Evolutionary conservation across 129 eudicot genomes (phyloP), one percentile per base, ranked within the genome.

Genomic region (Flaveria linearis): DNA sequence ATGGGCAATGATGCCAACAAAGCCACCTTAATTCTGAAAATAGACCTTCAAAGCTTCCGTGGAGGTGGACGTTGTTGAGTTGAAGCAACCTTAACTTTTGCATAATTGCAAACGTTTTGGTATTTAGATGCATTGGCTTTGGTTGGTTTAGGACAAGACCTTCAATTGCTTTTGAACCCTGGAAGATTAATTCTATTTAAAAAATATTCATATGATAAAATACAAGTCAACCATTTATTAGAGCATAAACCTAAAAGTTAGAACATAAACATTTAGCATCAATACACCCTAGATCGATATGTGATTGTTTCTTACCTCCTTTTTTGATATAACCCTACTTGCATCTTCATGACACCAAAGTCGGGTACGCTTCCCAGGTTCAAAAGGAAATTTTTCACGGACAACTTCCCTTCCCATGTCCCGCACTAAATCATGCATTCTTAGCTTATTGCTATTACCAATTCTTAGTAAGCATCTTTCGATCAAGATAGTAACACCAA

Each of bases 141-240:
- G 69, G 68, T 17, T 33, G 69, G 50, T 58, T 56, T 22, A 74
- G 43, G 42, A 67, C 61, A 60, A 81, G 60, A 30, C 82, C 80
- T 76, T 84, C 82, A 73, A 66, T 33, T 51, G 68, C 83, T 55
- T 72, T 60, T 17, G 85, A 72, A 50, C 78, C 88, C 85, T 84
- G 10, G 9, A 20, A 72, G 41, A 42, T 13, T 52, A 65, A 13
- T 4, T 60, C 30, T 28, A 28, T 20, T 30, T 28, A 28, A 4
- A 5, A 36, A 36, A 36, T 36, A 36, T 36, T 36, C 41, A 36
- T 36, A 20, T 20, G 20, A 51, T 51, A 16, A 51, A 51, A 51
- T 17, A 51, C 6, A 51, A 51, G 5, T 17, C 17, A 16, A n/a
- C 41, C 41, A 36, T 36, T 36, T 36, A 4, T 36, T 0, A 5